Conservation (phyloP, 179 eudicot species). For the Heliamphora pulchella region DNA sequence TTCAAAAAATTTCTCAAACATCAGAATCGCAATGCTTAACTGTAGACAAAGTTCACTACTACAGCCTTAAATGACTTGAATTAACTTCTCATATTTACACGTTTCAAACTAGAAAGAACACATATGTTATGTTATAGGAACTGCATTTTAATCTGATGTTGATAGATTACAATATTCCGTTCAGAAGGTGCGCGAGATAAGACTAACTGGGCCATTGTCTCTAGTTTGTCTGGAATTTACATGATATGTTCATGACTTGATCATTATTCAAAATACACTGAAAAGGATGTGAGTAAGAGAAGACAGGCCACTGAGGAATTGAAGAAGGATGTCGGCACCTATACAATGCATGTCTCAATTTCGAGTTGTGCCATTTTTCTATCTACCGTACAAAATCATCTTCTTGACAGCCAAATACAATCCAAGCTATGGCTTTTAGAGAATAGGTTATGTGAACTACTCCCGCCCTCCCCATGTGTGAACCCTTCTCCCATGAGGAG, state of each 20-base stretch:
- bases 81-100: neutral
- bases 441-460: no score
- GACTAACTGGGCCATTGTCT: neutral
- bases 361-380: neutral
- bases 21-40: neutral
- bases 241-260: neutral
- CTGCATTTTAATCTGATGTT: neutral
- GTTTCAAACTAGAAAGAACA: neutral
- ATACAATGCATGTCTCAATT: neutral
- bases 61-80: neutral
- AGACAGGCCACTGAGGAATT: neutral
- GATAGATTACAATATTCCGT: neutral
- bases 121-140: neutral
- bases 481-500: no score
- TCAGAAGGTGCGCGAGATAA: neutral
- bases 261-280: neutral
- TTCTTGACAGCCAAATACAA: neutral
- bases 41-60: neutral
- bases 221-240: neutral
- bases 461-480: no score
- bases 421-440: no score
- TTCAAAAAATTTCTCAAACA: neutral
- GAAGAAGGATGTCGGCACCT: constrained; percentile 1
- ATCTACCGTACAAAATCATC: neutral
- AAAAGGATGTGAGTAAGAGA: neutral